Conservation (phyloP, 1,284 basidiomycete species). For the Cryptococcus maquisensis region DNA sequence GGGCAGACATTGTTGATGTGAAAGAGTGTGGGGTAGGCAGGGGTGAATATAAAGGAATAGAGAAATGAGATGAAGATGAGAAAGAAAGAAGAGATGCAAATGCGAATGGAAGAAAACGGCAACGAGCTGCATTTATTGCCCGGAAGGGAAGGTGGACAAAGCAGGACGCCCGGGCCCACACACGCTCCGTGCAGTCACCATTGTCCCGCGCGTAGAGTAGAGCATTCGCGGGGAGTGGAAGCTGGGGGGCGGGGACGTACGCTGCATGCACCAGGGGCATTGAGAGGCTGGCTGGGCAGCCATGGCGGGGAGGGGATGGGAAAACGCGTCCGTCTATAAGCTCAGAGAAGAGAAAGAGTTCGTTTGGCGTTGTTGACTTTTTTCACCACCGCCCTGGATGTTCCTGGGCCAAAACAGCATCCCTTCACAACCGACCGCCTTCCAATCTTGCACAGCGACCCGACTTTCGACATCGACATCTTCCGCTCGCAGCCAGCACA, state of each 20-base stretch:
- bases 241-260: background rate
- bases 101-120: background rate
- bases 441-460: background rate
- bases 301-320: background rate
- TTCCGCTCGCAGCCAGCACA: background rate
- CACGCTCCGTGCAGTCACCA: background rate
- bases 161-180: background rate
- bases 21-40: background rate
- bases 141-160: background rate
- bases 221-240: no score
- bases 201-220: no score
- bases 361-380: background rate
- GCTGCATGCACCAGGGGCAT: no score
- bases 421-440: background rate
- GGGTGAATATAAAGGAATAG: background rate
- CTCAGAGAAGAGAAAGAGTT: background rate
- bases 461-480: background rate
- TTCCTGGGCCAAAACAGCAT: background rate
- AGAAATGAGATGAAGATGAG: slow-evolving; percentile 1
- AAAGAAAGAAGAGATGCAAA: background rate
- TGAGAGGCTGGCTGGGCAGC: background rate
- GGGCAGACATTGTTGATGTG: slow-evolving; percentile 11
- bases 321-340: no score
- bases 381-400: background rate
- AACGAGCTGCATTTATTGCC: background rate